phyloP scores from a whole-genome alignment of 169 alveolate genomes.

The Babesia divergens region DNA sequence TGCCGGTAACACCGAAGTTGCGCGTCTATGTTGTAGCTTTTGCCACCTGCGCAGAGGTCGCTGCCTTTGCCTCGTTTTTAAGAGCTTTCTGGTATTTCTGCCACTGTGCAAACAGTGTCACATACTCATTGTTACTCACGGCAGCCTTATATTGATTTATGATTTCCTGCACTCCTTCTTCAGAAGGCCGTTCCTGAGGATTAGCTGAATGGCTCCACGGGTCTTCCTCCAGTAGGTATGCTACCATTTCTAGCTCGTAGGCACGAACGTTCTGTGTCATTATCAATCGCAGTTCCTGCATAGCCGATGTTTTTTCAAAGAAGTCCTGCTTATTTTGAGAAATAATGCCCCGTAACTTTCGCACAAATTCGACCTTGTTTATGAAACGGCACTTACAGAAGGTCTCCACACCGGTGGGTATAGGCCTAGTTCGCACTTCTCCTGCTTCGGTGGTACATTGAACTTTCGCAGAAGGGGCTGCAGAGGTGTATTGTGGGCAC shows the following conservation, averaged over 20 bases:
- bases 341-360: slow-evolving; percentile 34
- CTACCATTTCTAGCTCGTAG: slow-evolving; percentile 55
- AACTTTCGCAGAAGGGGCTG: not conserved
- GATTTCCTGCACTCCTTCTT: slow-evolving; percentile 22
- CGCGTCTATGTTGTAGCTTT: not conserved
- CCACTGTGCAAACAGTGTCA: slow-evolving; percentile 40
- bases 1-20: too few species aligned
- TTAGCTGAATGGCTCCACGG: slow-evolving; percentile 53
- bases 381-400: slow-evolving; percentile 52
- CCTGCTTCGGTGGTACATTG: not conserved
- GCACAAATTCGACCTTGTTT: slow-evolving; percentile 48
- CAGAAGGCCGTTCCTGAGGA: slow-evolving; percentile 40
- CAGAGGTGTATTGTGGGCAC: not conserved
- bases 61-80: slow-evolving; percentile 8
- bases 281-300: slow-evolving; percentile 55
- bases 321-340: slow-evolving; percentile 12
- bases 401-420: slow-evolving; percentile 56
- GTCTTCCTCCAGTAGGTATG: slow-evolving; percentile 46
- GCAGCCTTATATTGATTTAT: slow-evolving; percentile 46
- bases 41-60: not conserved
- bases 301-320: slow-evolving; percentile 21
- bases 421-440: slow-evolving; percentile 30
- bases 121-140: slow-evolving; percentile 30
- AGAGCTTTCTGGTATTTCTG: slow-evolving; percentile 1
- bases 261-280: slow-evolving; percentile 56